A percentile compares a stretch with the other conserved stretches of the same genome.
These are phyloP conservation scores for Cercophora scortea DNA, from an alignment of 495 filamentous ascomycete genomes.

Conservation along the genomic window DNA sequence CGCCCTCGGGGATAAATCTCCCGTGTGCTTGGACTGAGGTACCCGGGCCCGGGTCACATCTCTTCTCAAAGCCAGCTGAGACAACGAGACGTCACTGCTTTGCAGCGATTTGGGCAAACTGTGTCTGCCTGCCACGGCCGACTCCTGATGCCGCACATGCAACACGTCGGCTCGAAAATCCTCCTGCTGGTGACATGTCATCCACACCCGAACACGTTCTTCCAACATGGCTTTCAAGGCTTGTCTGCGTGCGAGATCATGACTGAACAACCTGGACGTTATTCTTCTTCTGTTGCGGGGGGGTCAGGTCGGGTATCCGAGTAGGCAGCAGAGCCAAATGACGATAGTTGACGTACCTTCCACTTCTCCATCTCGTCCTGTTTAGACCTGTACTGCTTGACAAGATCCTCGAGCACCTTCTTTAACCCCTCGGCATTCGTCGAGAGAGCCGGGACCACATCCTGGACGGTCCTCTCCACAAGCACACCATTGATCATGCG, in stretches of 20 bases:
- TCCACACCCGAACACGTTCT: not conserved
- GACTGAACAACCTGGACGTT: slow-evolving; percentile 93
- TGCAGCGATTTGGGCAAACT: not conserved
- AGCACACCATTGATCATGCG: slow-evolving; percentile 97
- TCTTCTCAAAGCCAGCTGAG: not conserved
- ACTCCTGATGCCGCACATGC: no score
- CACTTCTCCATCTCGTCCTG: slow-evolving; percentile 94
- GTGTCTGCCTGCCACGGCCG: not conserved
- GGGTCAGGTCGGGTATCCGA: slow-evolving; percentile 12
- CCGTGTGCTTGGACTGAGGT: not conserved
- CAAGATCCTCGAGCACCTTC: slow-evolving; percentile 89
- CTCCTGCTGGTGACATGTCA: slow-evolving; percentile 16
- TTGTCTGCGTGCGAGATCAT: slow-evolving; percentile 15
- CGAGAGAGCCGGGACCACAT: slow-evolving; percentile 81
- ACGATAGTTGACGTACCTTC: slow-evolving; percentile 61
- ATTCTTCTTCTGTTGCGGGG: slow-evolving; percentile 81
- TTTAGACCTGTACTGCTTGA: slow-evolving; percentile 95
- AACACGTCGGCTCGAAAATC: not conserved
- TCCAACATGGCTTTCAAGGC: no score
- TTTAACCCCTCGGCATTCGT: slow-evolving; percentile 94
- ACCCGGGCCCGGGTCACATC: not conserved
- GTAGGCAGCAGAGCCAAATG: not conserved
- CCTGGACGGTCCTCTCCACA: slow-evolving; percentile 85
- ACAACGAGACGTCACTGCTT: slow-evolving; percentile 1
- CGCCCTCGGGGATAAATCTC: not conserved